A percentile compares a stretch with the other conserved stretches of the same genome.
Evolutionary conservation across 768 basidiomycete genomes (phyloP).

Genomic region (Paxillus rubicundulus): DNA sequence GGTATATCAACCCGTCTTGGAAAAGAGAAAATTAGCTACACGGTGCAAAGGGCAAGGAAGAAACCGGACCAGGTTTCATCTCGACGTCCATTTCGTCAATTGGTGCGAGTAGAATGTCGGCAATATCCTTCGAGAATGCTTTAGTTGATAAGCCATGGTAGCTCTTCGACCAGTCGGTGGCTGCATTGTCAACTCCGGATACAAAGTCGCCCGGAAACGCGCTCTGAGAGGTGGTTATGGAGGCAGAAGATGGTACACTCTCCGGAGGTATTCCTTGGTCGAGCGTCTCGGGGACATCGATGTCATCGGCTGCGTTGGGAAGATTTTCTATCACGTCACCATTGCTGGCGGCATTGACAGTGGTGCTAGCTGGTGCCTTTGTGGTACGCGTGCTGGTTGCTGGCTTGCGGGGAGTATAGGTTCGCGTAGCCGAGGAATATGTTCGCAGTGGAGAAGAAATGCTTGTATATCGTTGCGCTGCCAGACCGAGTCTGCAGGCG

Average conservation of each 20-base stretch:
- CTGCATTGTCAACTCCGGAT: constrained; percentile 15
- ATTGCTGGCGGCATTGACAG: constrained; percentile 20
- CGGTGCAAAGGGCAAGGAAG: neutral
- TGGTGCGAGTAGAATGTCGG: constrained; percentile 71
- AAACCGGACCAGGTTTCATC: constrained; percentile 81
- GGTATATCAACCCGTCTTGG: constrained; percentile 87
- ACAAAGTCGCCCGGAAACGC: constrained; percentile 30
- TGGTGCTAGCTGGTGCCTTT: constrained; percentile 33
- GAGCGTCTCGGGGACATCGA: constrained; percentile 12
- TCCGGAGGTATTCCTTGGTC: constrained; percentile 18
- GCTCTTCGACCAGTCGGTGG: constrained; percentile 84
- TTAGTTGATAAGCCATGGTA: constrained; percentile 77
- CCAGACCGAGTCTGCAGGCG: constrained; percentile 5
- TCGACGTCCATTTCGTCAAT: constrained; percentile 80
- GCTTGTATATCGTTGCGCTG: constrained; percentile 2
- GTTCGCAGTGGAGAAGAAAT: constrained; percentile 1
- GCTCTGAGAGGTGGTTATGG: constrained; percentile 12
- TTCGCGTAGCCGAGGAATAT: constrained; percentile 26
- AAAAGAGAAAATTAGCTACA: neutral
- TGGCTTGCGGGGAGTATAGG: constrained; percentile 22
- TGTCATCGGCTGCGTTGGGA: constrained; percentile 21
- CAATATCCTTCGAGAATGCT: constrained; percentile 75
- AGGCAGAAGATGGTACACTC: constrained; percentile 10
- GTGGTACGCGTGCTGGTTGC: constrained; percentile 19
- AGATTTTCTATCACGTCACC: constrained; percentile 17